Evolutionary conservation across 768 basidiomycete species (phyloP).

Genomic region (Pisolithus sp.): DNA sequence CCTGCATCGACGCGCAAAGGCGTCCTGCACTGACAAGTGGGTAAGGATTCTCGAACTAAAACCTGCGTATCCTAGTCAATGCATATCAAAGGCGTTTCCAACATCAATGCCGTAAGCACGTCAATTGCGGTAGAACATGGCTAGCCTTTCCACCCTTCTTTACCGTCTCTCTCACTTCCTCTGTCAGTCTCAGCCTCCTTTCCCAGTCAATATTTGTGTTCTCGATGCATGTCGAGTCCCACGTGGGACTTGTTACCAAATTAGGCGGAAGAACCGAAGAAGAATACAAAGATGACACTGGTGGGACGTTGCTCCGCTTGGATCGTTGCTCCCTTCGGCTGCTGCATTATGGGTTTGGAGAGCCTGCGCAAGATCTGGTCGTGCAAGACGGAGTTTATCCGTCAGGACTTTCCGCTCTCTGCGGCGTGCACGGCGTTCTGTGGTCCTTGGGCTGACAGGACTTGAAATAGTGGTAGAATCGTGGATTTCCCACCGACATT

Average conservation of each 20-base stretch:
- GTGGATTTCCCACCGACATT: background rate
- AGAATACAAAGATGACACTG: background rate
- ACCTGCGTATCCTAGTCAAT: too few species aligned
- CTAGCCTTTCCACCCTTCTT: conserved; percentile 12
- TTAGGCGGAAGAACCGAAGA: background rate
- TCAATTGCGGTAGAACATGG: conserved; percentile 23
- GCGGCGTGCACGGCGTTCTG: conserved; percentile 13
- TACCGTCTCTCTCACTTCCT: conserved; percentile 16
- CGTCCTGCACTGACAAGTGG: too few species aligned
- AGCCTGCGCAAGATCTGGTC: conserved; percentile 37
- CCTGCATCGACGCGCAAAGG: too few species aligned
- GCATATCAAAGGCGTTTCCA: too few species aligned
- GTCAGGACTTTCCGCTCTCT: conserved; percentile 23
- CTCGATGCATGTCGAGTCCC: background rate
- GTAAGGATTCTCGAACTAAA: too few species aligned
- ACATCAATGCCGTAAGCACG: conserved; percentile 17
- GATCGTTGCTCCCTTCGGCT: conserved; percentile 8
- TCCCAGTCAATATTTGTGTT: conserved; percentile 22
- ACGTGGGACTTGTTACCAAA: too few species aligned
- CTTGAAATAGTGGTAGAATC: background rate
- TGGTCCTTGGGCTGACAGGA: conserved; percentile 14
- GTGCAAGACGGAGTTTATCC: conserved; percentile 37
- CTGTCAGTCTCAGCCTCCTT: conserved; percentile 18
- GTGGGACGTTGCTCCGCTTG: background rate
- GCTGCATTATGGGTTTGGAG: conserved; percentile 18